Conservation (phyloP, 2,329 filamentous ascomycete species). For the Fusarium multiceps region DNA sequence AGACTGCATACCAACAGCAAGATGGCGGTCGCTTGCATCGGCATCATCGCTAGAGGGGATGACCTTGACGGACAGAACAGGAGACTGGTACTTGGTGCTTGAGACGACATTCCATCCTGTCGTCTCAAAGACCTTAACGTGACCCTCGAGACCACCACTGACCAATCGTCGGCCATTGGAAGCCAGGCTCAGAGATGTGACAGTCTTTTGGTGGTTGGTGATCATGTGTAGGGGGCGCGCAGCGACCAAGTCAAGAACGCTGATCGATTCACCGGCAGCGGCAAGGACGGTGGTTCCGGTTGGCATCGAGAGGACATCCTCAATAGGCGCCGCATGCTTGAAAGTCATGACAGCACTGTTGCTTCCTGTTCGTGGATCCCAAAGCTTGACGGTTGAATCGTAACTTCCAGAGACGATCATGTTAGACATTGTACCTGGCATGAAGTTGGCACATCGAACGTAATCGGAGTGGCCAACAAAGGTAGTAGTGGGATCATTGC, state of each 20-base stretch:
- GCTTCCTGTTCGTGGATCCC: conserved; percentile 84
- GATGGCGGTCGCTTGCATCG: conserved; percentile 83
- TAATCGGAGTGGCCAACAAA: conserved; percentile 94
- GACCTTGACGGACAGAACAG: conserved; percentile 85
- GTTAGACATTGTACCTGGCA: conserved; percentile 78
- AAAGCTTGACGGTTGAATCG: conserved; percentile 91
- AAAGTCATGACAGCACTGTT: conserved; percentile 85
- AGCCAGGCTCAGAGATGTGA: conserved; percentile 86
- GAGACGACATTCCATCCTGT: conserved; percentile 96
- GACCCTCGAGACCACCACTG: conserved; percentile 90
- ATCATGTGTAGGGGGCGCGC: conserved; percentile 88
- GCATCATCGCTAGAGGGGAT: conserved; percentile 59
- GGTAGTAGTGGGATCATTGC: conserved; percentile 77
- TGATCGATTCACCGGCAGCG: conserved; percentile 85
- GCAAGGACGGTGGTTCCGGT: conserved; percentile 89
- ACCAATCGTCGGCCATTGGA: conserved; percentile 84
- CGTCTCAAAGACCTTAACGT: conserved; percentile 97
- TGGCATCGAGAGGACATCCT: conserved; percentile 87
- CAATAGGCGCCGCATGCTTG: conserved; percentile 90
- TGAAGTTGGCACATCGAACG: conserved; percentile 86
- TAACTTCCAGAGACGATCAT: conserved; percentile 92
- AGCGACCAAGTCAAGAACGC: conserved; percentile 91
- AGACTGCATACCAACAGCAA: conserved; percentile 94
- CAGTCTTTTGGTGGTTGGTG: conserved; percentile 96
- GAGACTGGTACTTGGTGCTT: conserved; percentile 91